Conservation (phyloP, 163 green algal species). For the Prototheca cutis region DNA sequence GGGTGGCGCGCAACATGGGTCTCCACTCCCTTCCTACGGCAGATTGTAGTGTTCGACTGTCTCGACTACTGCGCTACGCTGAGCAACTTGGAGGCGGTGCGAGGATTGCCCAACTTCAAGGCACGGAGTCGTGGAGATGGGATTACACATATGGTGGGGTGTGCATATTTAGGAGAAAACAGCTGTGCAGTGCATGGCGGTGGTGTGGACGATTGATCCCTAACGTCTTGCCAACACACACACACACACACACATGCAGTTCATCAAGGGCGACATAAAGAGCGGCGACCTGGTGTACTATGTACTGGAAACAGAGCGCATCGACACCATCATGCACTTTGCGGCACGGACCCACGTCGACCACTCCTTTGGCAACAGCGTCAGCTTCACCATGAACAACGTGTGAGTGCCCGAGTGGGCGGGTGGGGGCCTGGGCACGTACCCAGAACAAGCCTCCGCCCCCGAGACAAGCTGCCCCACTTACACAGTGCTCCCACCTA, state of each 20-base stretch:
- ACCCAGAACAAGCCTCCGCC: too few species aligned
- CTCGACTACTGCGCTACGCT: slow-evolving; percentile 91
- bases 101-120: slow-evolving; percentile 74
- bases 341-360: slow-evolving; percentile 97
- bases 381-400: slow-evolving; percentile 98
- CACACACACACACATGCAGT: too few species aligned
- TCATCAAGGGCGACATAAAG: slow-evolving; percentile 88
- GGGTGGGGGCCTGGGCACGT: not conserved
- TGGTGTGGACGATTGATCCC: too few species aligned
- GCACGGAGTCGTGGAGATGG: too few species aligned
- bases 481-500: too few species aligned
- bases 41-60: slow-evolving; percentile 89
- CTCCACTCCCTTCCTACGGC: too few species aligned
- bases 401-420: slow-evolving; percentile 25
- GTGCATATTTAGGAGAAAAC: too few species aligned
- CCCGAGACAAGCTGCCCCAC: too few species aligned
- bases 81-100: slow-evolving; percentile 61
- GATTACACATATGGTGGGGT: too few species aligned
- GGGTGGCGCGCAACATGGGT: too few species aligned
- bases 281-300: slow-evolving; percentile 79
- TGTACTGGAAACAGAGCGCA: slow-evolving; percentile 68
- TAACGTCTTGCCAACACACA: too few species aligned
- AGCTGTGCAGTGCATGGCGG: too few species aligned
- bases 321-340: slow-evolving; percentile 96
- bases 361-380: slow-evolving; percentile 95